phyloP scores from a whole-genome alignment of 1,284 basidiomycete species.

The Cystobasidium slooffiae region DNA sequence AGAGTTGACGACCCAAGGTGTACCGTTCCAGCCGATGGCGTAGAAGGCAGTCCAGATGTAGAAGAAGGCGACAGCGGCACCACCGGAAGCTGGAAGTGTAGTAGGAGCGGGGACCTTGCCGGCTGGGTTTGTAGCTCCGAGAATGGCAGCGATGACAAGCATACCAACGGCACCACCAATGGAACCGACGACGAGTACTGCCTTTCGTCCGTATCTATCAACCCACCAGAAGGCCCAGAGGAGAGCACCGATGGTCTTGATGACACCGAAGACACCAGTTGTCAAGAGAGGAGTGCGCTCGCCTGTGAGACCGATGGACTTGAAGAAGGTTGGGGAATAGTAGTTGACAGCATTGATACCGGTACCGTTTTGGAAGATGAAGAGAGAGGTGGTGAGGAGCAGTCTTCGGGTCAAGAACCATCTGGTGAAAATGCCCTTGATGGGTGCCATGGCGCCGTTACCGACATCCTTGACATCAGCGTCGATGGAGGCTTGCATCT shows the following conservation, averaged over 20 bases:
- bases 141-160: constrained; percentile 47
- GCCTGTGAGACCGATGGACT: constrained; percentile 63
- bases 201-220: constrained; percentile 67
- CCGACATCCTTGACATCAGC: constrained; percentile 65
- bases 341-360: constrained; percentile 54
- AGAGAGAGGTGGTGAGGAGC: constrained; percentile 67
- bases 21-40: constrained; percentile 50
- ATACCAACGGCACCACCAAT: constrained; percentile 47
- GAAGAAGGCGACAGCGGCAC: constrained; percentile 54
- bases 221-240: constrained; percentile 64
- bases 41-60: constrained; percentile 56
- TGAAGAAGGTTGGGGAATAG: constrained; percentile 62
- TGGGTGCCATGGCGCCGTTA: constrained; percentile 68
- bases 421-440: constrained; percentile 57
- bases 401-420: constrained; percentile 66
- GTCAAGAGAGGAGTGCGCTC: constrained; percentile 68
- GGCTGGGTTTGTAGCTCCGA: constrained; percentile 14
- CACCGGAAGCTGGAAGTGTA: constrained; percentile 41
- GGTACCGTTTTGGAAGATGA: constrained; percentile 75
- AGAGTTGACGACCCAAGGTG: constrained; percentile 55
- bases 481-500: constrained; percentile 60
- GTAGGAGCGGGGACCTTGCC: constrained; percentile 45
- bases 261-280: constrained; percentile 79
- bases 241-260: constrained; percentile 73
- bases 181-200: constrained; percentile 54